These are phyloP conservation scores for Saccharomycopsis hybrid DNA, from an alignment of 1,139 yeast species.

Conservation along the genomic window DNA sequence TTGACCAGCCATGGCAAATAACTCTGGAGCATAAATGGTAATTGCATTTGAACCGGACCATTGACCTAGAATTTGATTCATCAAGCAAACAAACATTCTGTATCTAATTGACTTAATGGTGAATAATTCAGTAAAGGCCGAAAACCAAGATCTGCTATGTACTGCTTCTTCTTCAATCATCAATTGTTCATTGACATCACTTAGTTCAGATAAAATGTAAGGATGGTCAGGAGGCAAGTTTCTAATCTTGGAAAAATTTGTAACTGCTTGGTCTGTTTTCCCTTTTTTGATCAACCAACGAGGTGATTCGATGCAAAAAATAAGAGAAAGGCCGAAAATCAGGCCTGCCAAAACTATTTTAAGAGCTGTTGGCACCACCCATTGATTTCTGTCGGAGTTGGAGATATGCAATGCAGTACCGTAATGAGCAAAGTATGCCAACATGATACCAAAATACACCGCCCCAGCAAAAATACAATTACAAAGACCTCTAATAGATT, in stretches of 20 bases:
- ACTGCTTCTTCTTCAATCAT: constrained; percentile 32
- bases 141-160: constrained; percentile 26
- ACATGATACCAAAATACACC: constrained; percentile 39
- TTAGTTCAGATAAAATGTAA: constrained; percentile 44
- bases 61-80: constrained; percentile 45
- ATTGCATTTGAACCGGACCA: constrained; percentile 59
- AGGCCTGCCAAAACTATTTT: constrained; percentile 36
- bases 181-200: constrained; percentile 48
- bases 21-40: constrained; percentile 49
- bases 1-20: constrained; percentile 43
- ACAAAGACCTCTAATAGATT: constrained; percentile 46
- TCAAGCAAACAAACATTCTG: constrained; percentile 37
- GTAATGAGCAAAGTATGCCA: constrained; percentile 44
- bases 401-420: constrained; percentile 34
- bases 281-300: constrained; percentile 34
- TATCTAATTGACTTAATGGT: constrained; percentile 40
- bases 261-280: constrained; percentile 29
- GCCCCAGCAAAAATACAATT: constrained; percentile 42
- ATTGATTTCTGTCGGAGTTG: constrained; percentile 25
- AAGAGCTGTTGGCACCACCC: constrained; percentile 32
- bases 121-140: constrained; percentile 32
- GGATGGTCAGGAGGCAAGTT: constrained; percentile 44
- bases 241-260: constrained; percentile 34
- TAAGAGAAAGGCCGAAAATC: constrained; percentile 31
- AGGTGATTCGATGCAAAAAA: constrained; percentile 38